Evolutionary conservation across 306 rosid genomes (phyloP), one percentile per base, ranked within the genome.

Genomic region (Lathyrus oleraceus): DNA sequence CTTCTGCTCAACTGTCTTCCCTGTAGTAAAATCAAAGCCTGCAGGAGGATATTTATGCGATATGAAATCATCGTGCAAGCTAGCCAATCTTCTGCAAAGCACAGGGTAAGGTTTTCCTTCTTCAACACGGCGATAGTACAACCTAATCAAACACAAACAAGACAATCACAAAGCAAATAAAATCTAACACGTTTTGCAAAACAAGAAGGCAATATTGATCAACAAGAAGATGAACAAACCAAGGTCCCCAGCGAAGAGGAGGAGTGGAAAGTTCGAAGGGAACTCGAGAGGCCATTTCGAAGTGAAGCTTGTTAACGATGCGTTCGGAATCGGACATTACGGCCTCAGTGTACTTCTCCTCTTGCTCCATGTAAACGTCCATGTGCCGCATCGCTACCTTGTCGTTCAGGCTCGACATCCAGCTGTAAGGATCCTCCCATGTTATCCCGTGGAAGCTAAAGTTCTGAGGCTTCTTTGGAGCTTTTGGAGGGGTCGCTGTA

Each of bases 351-450:
- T 87, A 89, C 83, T 94, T 94, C 87, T 94, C 97, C 72, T 91
- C 99, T 67, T 87, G 97, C 78, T 94, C 99, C 92, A 91, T 94
- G 81, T 84, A 94, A 61, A 94, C 87, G 61, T 94, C 95, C 97
- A 94, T 87, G 57, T 91, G 99, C 14, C 95, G 89, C 95, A 88
- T 89, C 23, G 97, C 92, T 9, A 94, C 97, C 65, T 90, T 88
- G 82, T 94, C 97, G 75, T 43, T 81, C 44, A 94, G 74, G 58
- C 69, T 79, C 28, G 96, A 87, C 97, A 94, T 94, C 97, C 96
- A 94, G 74, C 89, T 87, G 79, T 94, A 94, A 4, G 87, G 78
- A 62, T 94, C 99, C 69, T 88, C 96, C 99, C 96, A 91, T 39
- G 89, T 81, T 27, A 76, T 43, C 2, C 77, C 92, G 27, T 91